Evolutionary conservation across 148 eudicot species (phyloP), one percentile per base, ranked within the genome.

Genomic region (Simmondsia chinensis): DNA sequence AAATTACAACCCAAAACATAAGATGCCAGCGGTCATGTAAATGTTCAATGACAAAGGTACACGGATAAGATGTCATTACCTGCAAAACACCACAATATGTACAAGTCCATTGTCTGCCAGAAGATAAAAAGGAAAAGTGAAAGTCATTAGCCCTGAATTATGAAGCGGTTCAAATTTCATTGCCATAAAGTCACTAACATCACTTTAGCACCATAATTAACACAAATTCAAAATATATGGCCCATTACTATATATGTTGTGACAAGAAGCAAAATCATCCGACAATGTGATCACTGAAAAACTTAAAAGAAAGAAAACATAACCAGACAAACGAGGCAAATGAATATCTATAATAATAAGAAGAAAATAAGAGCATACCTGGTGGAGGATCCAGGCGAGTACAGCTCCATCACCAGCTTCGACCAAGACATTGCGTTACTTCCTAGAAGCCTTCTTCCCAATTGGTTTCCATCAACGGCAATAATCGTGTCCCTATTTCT

Each of bases 61-160:
- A 59, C 56, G 26, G 31, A 33, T 20, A 41, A 39, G 39, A 43
- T 40, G 54, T 30, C 22, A 24, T 13, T 76, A 91, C 97, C 97
- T 79, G 97, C 69, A 79, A 36, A 36, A 82, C 66, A 48, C 66
- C 68, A 63, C 97, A 91, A 47, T 75, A 74, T 6, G 75, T 51
- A 60, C 97, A 91, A 9, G 95, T 82, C 63, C 61, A 76, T 56
- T 61, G 76, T 66, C 97, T 91, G 94, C 52, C 57, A 48, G 26
- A 34, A 24, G 24, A 34, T 34, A 72, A 41, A 46, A 53, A 54
- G 36, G 57, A 60, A 56, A 46, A 35, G 11, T 22, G 52, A 30
- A 50, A 22, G 57, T 26, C 27, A 45, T 29, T 48, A 65, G 39
- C 18, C 34, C 13, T 29, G 39, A 39, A 19, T 21, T 21, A 34